Evolutionary conservation across 2,329 filamentous ascomycete species (phyloP), one percentile per base, ranked within the genome.

Genomic region (Alternaria metachromatica): DNA sequence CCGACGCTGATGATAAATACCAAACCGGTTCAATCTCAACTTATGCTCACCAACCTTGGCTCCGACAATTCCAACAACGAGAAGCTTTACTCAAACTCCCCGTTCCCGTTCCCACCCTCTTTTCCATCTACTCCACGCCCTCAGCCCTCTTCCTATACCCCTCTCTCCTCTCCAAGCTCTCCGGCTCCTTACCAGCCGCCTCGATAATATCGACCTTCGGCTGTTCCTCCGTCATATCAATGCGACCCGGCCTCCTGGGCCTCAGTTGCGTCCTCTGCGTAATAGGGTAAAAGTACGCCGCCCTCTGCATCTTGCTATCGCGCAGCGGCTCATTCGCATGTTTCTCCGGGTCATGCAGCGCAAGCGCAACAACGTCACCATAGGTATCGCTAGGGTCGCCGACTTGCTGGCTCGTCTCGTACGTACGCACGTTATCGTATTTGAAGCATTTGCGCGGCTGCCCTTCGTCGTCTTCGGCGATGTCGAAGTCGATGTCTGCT

Each of bases 211-310:
- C 84, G 11, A 86, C 80, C 67, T 84, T 82, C 45, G 86, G 76
- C 56, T 76, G 73, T 76, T 84, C 76, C 67, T 83, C 69, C 73
- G 79, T 37, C 76, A 78, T 63, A 69, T 83, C 67, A 71, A 80
- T 49, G 69, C 80, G 66, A 74, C 70, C 74, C 3, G 71, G 87
- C 28, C 84, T 72, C 68, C 82, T 79, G 6, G 82, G 81, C 49
- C 82, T 73, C 51, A 90, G 81, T 21, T 82, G 83, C n/a, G 85
- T 85, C 72, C 86, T 85, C 72, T 86, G 84, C 20, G 85, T 77
- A 58, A 90, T 85, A 0, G 88, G 87, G 65, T 90, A 90, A 74
- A 88, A 88, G 75, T 88, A 90, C 13, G 88, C 88, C 2, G 82
- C 88, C 72, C 85, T 86, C 64, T 80, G 78, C 63, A 83, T 66